Evolutionary conservation across 805 yeast species (phyloP).

Genomic region (Metschnikowia baotianmanensis): DNA sequence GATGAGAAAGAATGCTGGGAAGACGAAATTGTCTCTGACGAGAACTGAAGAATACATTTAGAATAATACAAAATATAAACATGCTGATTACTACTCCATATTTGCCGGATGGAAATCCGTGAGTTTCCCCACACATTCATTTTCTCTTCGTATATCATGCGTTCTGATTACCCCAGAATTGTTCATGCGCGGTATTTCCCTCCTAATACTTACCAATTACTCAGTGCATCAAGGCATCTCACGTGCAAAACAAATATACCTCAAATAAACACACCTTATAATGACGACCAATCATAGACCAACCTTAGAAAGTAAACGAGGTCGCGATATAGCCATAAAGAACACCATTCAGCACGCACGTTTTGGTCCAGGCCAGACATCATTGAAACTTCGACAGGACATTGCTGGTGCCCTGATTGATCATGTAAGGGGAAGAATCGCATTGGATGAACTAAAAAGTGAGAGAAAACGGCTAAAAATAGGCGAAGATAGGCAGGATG

Average conservation of each 20-base stretch:
- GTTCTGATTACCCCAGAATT: too few species aligned
- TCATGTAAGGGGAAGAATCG: constrained; percentile 17
- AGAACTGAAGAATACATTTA: not conserved
- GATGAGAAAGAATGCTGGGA: constrained; percentile 53
- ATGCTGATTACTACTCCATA: too few species aligned
- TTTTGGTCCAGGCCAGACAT: constrained; percentile 30
- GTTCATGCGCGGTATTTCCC: too few species aligned
- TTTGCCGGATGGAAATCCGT: too few species aligned
- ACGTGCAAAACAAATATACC: too few species aligned
- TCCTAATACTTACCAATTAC: not conserved
- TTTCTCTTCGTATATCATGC: too few species aligned
- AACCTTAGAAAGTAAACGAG: constrained; percentile 40
- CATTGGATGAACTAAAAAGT: constrained; percentile 24
- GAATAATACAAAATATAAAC: not conserved
- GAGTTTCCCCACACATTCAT: too few species aligned
- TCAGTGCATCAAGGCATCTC: not conserved
- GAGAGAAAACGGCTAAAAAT: constrained; percentile 6
- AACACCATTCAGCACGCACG: constrained; percentile 39
- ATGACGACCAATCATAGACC: constrained; percentile 47
- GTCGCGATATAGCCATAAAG: constrained; percentile 29
- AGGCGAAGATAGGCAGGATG: not conserved
- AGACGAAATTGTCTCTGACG: constrained; percentile 44
- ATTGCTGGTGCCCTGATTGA: constrained; percentile 17
- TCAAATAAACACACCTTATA: too few species aligned
- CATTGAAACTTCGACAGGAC: constrained; percentile 33